A percentile compares a stretch with the other conserved stretches of the same genome.
Conservation (phyloP, 768 basidiomycete species). For the Daedaleopsis nitida region DNA sequence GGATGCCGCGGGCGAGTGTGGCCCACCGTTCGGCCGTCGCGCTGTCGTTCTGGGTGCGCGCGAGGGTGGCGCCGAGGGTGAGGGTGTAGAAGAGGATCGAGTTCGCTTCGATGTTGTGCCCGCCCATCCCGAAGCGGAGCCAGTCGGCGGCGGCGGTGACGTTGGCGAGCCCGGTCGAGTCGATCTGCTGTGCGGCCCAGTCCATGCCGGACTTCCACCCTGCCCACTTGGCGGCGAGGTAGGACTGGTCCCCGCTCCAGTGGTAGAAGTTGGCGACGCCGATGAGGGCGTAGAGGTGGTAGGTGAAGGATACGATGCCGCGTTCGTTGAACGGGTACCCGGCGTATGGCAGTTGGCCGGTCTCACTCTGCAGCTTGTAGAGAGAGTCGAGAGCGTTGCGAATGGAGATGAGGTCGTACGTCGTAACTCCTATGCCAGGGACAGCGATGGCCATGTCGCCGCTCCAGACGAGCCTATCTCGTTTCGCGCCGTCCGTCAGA, state of each 20-base stretch:
- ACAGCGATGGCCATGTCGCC: constrained; percentile 21
- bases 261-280: constrained; percentile 20
- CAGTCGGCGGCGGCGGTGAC: constrained; percentile 17
- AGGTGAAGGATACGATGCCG: constrained; percentile 17
- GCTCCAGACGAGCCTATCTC: constrained; percentile 21
- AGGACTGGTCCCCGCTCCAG: constrained; percentile 17
- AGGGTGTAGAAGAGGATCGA: constrained; percentile 20
- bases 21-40: constrained; percentile 2
- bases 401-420: constrained; percentile 17
- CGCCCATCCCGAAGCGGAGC: constrained; percentile 21
- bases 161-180: constrained; percentile 16
- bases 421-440: constrained; percentile 18
- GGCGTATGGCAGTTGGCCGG: constrained; percentile 14
- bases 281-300: constrained; percentile 21
- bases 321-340: constrained; percentile 15
- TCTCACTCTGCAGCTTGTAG: constrained; percentile 9
- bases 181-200: constrained; percentile 18
- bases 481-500: constrained; percentile 18
- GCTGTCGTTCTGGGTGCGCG: constrained; percentile 4
- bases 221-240: constrained; percentile 15
- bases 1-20: constrained; percentile 9
- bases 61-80: constrained; percentile 12
- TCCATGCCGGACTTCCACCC: constrained; percentile 15
- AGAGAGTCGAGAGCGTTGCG: constrained; percentile 18
- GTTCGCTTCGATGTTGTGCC: constrained; percentile 22